phyloP scores from a whole-genome alignment of 1,284 basidiomycete genomes.

The Earliella scabrosa region DNA sequence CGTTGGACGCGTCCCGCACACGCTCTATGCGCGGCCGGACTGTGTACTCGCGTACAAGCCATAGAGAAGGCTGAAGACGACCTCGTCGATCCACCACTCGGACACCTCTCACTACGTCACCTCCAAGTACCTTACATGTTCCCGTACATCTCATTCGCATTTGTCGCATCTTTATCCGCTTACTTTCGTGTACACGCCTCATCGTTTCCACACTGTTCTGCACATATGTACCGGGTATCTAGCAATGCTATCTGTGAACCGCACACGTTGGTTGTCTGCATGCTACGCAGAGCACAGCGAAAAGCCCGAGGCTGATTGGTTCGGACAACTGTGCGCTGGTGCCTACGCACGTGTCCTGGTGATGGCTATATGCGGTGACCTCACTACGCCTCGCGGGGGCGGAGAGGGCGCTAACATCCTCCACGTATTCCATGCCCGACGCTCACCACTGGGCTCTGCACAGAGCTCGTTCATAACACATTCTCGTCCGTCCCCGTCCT shows the following conservation, averaged over 20 bases:
- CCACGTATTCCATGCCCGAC: constrained; percentile 29
- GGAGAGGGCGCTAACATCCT: constrained; percentile 14
- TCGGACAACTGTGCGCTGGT: neutral
- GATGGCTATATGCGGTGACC: constrained; percentile 26
- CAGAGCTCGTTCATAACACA: constrained; percentile 19
- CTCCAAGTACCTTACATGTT: neutral
- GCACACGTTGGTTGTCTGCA: too few relatives aligned
- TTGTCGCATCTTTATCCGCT: constrained; percentile 4
- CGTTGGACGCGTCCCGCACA: constrained; percentile 15
- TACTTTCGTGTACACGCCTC: constrained; percentile 1
- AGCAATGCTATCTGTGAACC: constrained; percentile 2
- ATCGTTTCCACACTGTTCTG: neutral
- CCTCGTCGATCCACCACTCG: neutral
- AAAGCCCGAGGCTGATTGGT: neutral
- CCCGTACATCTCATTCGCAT: neutral
- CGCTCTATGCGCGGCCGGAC: constrained; percentile 17
- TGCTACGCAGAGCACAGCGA: too few relatives aligned
- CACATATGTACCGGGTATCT: constrained; percentile 1
- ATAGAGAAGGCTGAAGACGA: constrained; percentile 15
- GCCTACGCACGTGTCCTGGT: constrained; percentile 24
- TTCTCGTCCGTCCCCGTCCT: constrained; percentile 2
- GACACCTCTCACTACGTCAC: neutral
- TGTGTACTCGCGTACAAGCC: constrained; percentile 20
- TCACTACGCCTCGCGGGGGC: constrained; percentile 17
- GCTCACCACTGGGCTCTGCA: constrained; percentile 19